phyloP scores from a whole-genome alignment of 179 eudicot genomes.

The Drosera spatulata region DNA sequence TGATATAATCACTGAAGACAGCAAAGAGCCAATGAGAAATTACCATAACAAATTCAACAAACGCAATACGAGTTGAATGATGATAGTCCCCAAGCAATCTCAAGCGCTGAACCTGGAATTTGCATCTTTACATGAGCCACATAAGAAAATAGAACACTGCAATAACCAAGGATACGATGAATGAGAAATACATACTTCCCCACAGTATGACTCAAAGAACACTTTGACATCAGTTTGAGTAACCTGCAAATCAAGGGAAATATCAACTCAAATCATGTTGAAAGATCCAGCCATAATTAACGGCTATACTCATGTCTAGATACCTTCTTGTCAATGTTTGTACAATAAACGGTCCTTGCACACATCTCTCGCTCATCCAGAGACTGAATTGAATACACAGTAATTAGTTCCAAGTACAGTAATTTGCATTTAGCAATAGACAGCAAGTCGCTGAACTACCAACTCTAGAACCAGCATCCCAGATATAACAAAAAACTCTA shows the following conservation, averaged over 20 bases:
- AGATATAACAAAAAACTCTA: background rate
- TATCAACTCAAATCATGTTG: background rate
- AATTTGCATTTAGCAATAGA: background rate
- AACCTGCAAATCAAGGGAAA: slow-evolving; percentile 33
- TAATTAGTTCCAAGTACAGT: slow-evolving; percentile 5
- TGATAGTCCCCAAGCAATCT: slow-evolving; percentile 24
- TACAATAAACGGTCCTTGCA: slow-evolving; percentile 23
- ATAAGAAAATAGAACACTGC: background rate
- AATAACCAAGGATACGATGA: background rate
- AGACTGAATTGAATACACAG: slow-evolving; percentile 22
- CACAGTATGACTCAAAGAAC: slow-evolving; percentile 79
- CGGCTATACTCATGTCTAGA: background rate
- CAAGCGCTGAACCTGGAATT: slow-evolving; percentile 52
- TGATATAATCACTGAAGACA: background rate
- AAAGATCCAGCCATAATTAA: background rate
- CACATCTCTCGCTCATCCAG: slow-evolving; percentile 48
- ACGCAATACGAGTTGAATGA: slow-evolving; percentile 3
- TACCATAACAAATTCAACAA: slow-evolving; percentile 88
- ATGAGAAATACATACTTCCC: slow-evolving; percentile 54
- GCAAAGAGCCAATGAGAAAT: slow-evolving; percentile 2
- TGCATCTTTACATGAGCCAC: background rate
- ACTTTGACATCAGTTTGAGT: slow-evolving; percentile 75
- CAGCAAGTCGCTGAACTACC: background rate
- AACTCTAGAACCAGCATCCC: background rate
- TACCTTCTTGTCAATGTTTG: slow-evolving; percentile 34